phyloP scores from a whole-genome alignment of 305 asterid species.

The Rubia balearica region DNA sequence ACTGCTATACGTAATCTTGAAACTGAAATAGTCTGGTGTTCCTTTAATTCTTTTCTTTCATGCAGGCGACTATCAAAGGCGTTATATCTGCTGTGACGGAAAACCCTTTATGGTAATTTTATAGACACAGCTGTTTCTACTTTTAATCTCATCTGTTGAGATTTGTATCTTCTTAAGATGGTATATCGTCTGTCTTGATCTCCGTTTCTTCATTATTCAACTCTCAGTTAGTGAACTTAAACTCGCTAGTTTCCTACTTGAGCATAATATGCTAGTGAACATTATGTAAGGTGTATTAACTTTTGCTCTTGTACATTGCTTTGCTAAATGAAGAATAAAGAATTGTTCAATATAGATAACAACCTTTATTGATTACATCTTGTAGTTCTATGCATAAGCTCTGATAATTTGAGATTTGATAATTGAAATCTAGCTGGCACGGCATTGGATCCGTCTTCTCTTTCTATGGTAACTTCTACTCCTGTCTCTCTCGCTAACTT shows the following conservation, averaged over 20 bases:
- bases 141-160: background rate
- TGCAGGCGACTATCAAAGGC: constrained; percentile 66
- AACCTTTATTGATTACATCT: constrained; percentile 31
- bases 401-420: constrained; percentile 47
- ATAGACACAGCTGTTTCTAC: background rate
- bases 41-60: background rate
- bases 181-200: constrained; percentile 25
- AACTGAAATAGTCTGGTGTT: background rate
- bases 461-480: constrained; percentile 19
- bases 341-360: background rate
- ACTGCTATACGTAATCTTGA: background rate
- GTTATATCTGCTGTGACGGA: constrained; percentile 65
- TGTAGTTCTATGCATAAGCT: constrained; percentile 37
- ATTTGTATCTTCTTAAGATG: constrained; percentile 23
- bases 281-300: background rate
- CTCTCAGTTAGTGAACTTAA: background rate
- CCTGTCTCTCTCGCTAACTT: constrained; percentile 47
- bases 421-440: constrained; percentile 24
- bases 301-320: no score
- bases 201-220: background rate
- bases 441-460: constrained; percentile 24
- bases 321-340: background rate
- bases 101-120: constrained; percentile 42
- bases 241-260: background rate
- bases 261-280: background rate